Base-by-base conservation (phyloP, 352 stramenopile genomes). In the Globisporangium acanthophoron region DNA sequence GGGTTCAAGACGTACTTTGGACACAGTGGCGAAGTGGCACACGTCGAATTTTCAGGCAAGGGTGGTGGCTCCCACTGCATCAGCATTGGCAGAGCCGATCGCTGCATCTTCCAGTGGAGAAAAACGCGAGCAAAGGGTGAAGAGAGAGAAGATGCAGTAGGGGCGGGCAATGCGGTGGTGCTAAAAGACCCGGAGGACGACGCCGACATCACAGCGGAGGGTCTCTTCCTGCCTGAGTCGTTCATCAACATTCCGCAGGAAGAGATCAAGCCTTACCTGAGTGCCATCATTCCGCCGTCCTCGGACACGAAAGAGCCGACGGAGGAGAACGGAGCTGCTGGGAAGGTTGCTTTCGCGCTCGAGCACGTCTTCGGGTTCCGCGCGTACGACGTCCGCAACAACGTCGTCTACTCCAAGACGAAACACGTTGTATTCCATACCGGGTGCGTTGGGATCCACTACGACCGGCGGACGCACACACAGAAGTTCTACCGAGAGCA, bases 81-180 rank as follows among this genome's bases (percentile, higher is more conserved):
- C 5, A 90, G 76, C 54, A 87, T 88, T 40, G 81, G 78, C 0
- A 48, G 53, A 37, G 58, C 54, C 0, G 82, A 92, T 54, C 74
- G 80, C 3, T 92, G 76, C 39, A 73, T 92, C 27, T 54, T 92
- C 27, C 82, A 92, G 55, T 92, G 82, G 82, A 53, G 78, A 55
- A 76, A 83, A 44, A 71, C 72, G 12, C 71, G 77, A 4, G 67
- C 60, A 2, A 56, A 52, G 6, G 31, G n/a, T 9, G 16, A 29
- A 8, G 50, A 64, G 11, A 45, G 54, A 18, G 20, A 29, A 2
- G 20, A 43, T 8, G 51, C 50, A 0, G 12, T 12, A 2, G 41
- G n/a, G 15, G 52, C 55, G 15, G 61, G 70, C 8, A 62, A 61
- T 15, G 66, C 60, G 0, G 61, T 51, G 6, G 58, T 81, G 16